Base-by-base conservation (phyloP, 352 stramenopile species). In the Phytophthora podocarpi region DNA sequence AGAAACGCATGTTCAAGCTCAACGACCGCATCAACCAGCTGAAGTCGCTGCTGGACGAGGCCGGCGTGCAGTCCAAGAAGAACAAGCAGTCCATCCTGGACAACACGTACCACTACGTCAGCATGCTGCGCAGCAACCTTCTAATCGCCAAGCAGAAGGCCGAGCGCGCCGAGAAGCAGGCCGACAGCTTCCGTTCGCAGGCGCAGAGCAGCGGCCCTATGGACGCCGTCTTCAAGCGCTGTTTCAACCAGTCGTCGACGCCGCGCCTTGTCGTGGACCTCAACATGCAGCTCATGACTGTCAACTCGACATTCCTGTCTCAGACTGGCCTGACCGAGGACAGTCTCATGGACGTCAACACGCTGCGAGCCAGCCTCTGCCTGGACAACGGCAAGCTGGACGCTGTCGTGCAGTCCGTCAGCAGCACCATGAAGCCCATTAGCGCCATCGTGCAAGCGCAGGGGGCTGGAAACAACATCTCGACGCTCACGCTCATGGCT, bases 1-100 rank as follows among this genome's bases (percentile, higher is more conserved):
- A 93, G 73, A 93, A 91, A 71, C 82, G 84, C 62, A 91, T 93
- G 84, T 91, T 91, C 68, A 93, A 93, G 72, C 74, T 93, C 5
- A 93, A 93, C 59, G 82, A 93, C 61, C 82, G 80, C 50, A 93
- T 93, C 63, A 89, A 79, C 45, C 71, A 89, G 58, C 74, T 91
- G 26, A 91, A 90, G 63, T 58, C 72, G 3, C 47, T 86, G 30
- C 66, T 84, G 12, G 75, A 84, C 47, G 75, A 87, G 26, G 80
- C 80, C 3, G 80, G 80, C 2, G 74, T 89, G 30, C 73, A 82
- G 48, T 79, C 69, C 34, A 89, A 89, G 75, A 89, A 87, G 52
- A 87, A 89, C 67, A 89, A 89, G 47, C 78, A 89, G 70, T 88
- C 78, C 39, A 86, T 89, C 34, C 53, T 89, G 37, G 78, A 87